Percentiles rank a stretch among this genome's conserved stretches.
phyloP scores from a whole-genome alignment of 805 yeast genomes.

The Wickerhamomyces queroliae region DNA sequence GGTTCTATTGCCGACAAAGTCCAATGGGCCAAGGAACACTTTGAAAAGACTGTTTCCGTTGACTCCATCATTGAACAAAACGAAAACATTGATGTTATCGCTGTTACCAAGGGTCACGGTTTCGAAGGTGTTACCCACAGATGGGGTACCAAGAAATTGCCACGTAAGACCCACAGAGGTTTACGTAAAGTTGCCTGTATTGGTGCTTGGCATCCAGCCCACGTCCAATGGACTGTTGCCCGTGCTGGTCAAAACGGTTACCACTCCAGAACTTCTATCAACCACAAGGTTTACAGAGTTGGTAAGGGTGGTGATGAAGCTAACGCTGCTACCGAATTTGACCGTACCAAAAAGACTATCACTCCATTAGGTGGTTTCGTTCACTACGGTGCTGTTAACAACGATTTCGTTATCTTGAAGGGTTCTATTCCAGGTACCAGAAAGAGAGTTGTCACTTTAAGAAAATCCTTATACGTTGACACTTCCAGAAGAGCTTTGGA shows the following conservation, averaged over 20 bases:
- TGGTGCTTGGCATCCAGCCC: conserved; percentile 99
- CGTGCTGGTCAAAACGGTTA: conserved; percentile 99
- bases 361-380: conserved; percentile 99
- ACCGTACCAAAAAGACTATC: conserved; percentile 99
- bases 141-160: conserved; percentile 99
- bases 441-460: conserved; percentile 98
- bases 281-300: conserved; percentile 99
- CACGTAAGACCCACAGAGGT: conserved; percentile 99
- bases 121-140: conserved; percentile 99
- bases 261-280: conserved; percentile 99
- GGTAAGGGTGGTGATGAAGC: conserved; percentile 96
- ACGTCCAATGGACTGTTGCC: conserved; percentile 99
- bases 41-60: conserved; percentile 97
- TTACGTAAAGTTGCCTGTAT: conserved; percentile 99
- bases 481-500: conserved; percentile 97
- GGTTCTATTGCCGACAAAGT: conserved; percentile 97
- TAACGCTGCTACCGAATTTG: conserved; percentile 93
- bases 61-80: conserved; percentile 96
- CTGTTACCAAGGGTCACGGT: conserved; percentile 99
- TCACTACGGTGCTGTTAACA: conserved; percentile 96
- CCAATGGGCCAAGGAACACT: conserved; percentile 97
- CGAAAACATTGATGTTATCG: conserved; percentile 97
- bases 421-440: conserved; percentile 99
- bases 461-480: conserved; percentile 97
- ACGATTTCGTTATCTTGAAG: conserved; percentile 96